Percentiles rank a stretch among this genome's conserved stretches.
Evolutionary conservation across 257 asterid genomes (phyloP).

Genomic region (Buddleja alternifolia): DNA sequence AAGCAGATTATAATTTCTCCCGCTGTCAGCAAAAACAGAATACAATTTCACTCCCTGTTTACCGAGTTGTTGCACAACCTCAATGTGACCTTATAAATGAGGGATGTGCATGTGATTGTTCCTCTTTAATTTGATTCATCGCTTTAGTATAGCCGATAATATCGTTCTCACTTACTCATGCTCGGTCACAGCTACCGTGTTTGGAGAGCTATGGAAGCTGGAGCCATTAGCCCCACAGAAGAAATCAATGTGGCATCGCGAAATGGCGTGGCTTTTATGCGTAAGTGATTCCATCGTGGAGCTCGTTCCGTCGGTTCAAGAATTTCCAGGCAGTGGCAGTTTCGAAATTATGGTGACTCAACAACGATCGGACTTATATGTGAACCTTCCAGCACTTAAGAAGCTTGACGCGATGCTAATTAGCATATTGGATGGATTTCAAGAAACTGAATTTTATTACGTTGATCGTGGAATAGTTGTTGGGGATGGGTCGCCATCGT

Average conservation of each 20-base stretch:
- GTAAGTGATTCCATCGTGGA: constrained; percentile 90
- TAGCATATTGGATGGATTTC: constrained; percentile 77
- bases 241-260: constrained; percentile 72
- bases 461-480: constrained; percentile 71
- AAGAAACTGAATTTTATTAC: constrained; percentile 69
- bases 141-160: background rate
- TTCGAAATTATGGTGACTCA: constrained; percentile 86
- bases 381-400: constrained; percentile 89
- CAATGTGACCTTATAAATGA: too few species aligned
- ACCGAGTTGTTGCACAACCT: too few species aligned
- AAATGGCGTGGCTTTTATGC: constrained; percentile 93
- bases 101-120: too few species aligned
- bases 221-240: constrained; percentile 71
- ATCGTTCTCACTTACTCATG: background rate
- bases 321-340: constrained; percentile 71
- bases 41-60: too few species aligned
- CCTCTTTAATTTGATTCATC: background rate
- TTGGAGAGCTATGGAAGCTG: constrained; percentile 89
- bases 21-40: too few species aligned
- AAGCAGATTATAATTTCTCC: too few species aligned
- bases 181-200: constrained; percentile 64
- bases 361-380: constrained; percentile 71
- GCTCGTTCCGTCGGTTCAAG: constrained; percentile 85
- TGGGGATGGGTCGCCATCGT: constrained; percentile 52
- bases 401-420: constrained; percentile 76